Conservation (phyloP, 371 early-diverging fungal genomes). For the Nematocida sp. region DNA sequence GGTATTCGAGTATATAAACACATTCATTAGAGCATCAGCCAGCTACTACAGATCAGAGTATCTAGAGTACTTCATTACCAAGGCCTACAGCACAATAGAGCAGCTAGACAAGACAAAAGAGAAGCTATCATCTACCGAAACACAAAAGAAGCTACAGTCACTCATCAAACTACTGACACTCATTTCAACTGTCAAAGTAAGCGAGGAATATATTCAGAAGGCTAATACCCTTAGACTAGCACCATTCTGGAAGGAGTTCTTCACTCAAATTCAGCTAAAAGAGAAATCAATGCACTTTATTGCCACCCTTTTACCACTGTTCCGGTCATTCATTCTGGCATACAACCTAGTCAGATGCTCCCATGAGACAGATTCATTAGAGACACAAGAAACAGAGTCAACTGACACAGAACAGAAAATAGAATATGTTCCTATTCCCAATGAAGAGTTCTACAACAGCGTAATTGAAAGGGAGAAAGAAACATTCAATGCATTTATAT, state of each 20-base stretch:
- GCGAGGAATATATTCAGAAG: background rate
- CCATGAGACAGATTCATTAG: background rate
- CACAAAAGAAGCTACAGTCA: background rate
- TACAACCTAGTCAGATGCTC: background rate
- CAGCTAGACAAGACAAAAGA: background rate
- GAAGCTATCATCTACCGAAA: background rate
- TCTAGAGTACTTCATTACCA: background rate
- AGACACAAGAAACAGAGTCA: background rate
- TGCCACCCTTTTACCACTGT: conserved; percentile 3
- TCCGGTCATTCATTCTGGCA: conserved; percentile 28
- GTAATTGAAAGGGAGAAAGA: conserved; percentile 32
- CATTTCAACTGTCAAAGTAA: background rate
- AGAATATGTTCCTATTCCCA: background rate
- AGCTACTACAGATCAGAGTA: background rate
- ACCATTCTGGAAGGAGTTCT: conserved; percentile 28
- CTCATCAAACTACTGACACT: conserved; percentile 4
- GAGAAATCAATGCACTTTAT: background rate
- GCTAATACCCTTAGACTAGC: background rate
- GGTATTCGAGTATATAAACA: background rate
- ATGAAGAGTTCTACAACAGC: background rate
- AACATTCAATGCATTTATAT: conserved; percentile 39
- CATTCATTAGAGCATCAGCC: background rate
- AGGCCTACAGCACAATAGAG: background rate
- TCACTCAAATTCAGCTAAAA: background rate
- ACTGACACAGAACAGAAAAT: background rate